Conservation (phyloP, 2,329 filamentous ascomycete genomes). For the Apiospora sp. region DNA sequence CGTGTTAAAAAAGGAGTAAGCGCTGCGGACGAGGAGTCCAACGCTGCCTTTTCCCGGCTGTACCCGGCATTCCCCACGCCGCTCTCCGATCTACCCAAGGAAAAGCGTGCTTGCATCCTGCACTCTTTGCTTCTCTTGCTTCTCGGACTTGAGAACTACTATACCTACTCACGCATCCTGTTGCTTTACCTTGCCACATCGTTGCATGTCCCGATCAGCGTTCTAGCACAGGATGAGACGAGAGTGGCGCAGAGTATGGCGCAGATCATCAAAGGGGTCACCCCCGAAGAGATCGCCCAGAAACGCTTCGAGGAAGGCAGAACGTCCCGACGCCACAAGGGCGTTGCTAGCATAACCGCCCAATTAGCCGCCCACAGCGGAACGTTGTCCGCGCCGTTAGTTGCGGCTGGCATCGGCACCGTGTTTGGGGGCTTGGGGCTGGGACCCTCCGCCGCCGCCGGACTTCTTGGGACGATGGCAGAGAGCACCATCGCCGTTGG, state of each 20-base stretch:
- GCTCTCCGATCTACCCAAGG: constrained; percentile 65
- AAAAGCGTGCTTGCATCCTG: constrained; percentile 72
- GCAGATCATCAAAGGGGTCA: constrained; percentile 75
- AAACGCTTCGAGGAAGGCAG: constrained; percentile 71
- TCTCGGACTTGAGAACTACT: constrained; percentile 80
- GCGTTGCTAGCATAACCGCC: constrained; percentile 51
- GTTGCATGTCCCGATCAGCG: constrained; percentile 69
- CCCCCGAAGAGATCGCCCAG: constrained; percentile 69
- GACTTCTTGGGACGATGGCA: constrained; percentile 80
- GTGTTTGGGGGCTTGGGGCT: constrained; percentile 81
- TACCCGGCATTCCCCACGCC: constrained; percentile 68
- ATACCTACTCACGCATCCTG: constrained; percentile 74
- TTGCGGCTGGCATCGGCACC: constrained; percentile 80
- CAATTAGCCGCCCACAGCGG: constrained; percentile 65
- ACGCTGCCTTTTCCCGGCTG: constrained; percentile 56
- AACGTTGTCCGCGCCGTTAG: constrained; percentile 78
- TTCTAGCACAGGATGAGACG: constrained; percentile 75
- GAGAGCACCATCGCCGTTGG: constrained; percentile 83
- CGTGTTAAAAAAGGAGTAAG: constrained; percentile 32
- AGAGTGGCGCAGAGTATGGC: constrained; percentile 79
- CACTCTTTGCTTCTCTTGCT: constrained; percentile 77
- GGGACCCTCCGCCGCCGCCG: constrained; percentile 76
- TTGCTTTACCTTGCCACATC: constrained; percentile 76
- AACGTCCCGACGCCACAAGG: constrained; percentile 73
- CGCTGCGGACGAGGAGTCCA: constrained; percentile 53